Conservation (phyloP, 1,139 yeast genomes). For the Scheffersomyces stambukii region DNA sequence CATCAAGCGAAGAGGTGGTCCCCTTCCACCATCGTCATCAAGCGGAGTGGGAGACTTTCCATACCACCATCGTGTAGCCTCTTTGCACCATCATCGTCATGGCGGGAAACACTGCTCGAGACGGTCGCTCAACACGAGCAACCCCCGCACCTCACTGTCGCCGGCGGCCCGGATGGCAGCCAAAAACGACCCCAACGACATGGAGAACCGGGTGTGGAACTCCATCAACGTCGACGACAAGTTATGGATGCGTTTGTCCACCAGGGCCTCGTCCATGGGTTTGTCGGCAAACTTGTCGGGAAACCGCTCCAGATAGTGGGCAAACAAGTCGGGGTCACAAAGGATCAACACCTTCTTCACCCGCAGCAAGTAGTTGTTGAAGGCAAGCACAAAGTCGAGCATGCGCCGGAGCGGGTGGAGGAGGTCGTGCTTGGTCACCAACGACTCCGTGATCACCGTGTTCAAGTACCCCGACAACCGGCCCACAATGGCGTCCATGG, state of each 20-base stretch:
- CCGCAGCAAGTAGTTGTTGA: slow-evolving; percentile 50
- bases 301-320: slow-evolving; percentile 32
- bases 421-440: slow-evolving; percentile 59
- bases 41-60: no score
- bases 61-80: no score
- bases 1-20: no score
- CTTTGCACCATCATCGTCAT: slow-evolving; percentile 23
- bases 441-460: slow-evolving; percentile 61
- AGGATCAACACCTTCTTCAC: slow-evolving; percentile 54
- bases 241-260: slow-evolving; percentile 37
- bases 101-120: slow-evolving; percentile 45
- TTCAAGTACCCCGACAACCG: slow-evolving; percentile 58
- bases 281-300: slow-evolving; percentile 39
- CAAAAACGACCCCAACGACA: slow-evolving; percentile 50
- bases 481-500: slow-evolving; percentile 48
- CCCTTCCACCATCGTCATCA: no score
- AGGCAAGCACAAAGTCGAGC: slow-evolving; percentile 48
- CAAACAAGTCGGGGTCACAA: slow-evolving; percentile 45
- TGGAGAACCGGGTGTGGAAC: slow-evolving; percentile 53
- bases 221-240: slow-evolving; percentile 47
- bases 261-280: slow-evolving; percentile 34
- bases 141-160: slow-evolving; percentile 58
- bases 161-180: slow-evolving; percentile 55
- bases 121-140: slow-evolving; percentile 50
- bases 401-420: slow-evolving; percentile 45